Evolutionary conservation across 345 rosid genomes (phyloP), one percentile per base, ranked within the genome.

Genomic region (Populus ilicifolia): DNA sequence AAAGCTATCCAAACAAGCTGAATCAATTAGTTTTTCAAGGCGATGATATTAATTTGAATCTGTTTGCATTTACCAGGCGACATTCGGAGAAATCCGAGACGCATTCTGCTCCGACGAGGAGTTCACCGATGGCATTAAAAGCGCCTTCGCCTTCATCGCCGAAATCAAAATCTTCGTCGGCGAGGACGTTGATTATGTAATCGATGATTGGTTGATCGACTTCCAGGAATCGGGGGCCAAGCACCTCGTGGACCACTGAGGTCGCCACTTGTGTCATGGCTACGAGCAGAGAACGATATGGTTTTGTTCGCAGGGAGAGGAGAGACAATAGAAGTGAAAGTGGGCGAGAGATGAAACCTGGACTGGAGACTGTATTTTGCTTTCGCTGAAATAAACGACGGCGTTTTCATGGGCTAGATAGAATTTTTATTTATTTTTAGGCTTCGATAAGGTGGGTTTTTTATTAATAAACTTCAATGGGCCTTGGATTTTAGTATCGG

Each of bases 111-210:
- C 90, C 92, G 33, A 96, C 90, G 56, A 96, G 98, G 75, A 96
- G 93, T 85, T 93, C 97, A 30, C 98, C 98, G 79, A 96, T 80
- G 80, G 99, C 93, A 33, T 96, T 94, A 63, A 89, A 88, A 62
- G 91, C 94, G 77, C 99, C 99, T 21, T 90, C 95, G 7, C 99
- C 99, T 59, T 91, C 94, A 66, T 86, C 91, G 68, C 98, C 99
- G 83, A 92, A 93, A 79, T 96, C 98, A 87, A 96, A 93, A 84
- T 93, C 99, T 67, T 93, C 97, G 78, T 93, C 98, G 63, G 98
- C 99, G 77, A 96, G 98, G 82, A 96, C 98, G 77, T 93, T 96
- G 85, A 93, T 86, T 87, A 96, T 92, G 91, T 93, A 93, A 33
- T 93, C 98, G 75, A 93, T 82, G 76, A 96, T 93, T 11, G 99